Evolutionary conservation across 2,329 filamentous ascomycete species (phyloP), one percentile per base, ranked within the genome.

Genomic region (Alternaria postmessia): DNA sequence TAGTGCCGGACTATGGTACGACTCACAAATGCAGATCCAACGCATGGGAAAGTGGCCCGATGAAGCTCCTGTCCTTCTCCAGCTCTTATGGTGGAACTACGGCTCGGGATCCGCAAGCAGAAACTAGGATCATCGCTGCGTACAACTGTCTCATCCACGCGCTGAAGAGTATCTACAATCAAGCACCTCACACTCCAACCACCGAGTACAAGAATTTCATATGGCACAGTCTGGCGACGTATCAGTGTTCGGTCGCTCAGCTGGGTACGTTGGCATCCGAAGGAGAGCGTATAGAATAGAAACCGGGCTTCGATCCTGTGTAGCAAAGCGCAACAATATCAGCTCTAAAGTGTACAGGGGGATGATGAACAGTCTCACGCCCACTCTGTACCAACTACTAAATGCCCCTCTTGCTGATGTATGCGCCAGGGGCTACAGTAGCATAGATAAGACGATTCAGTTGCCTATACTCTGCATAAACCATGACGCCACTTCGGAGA

Each of bases 101-200:
- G 64, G 5, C n/a, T 22, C 34, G 88, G 88, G 74, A 87, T 85
- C 1, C 82, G 81, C 14, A 39, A 0, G 85, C 85, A 22, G 86
- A 87, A 0, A 87, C 86, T 16, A 85, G 89, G 75, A 89, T 88
- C 87, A 81, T 83, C 3, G 74, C 88, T 52, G 78, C 88, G 51
- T 87, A 89, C 80, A 89, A 89, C 68, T 79, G 84, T 57, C 85
- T 89, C 68, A 84, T 89, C 63, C 85, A 87, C 42, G 86, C 86
- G 54, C 88, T 86, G 80, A 89, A 90, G 75, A 85, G 82, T 68
- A 88, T 90, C 70, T 88, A 86, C 72, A 82, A 84, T 41, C 87
- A 89, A 73, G 86, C 86, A 1, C 81, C 65, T 11, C 79, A 84
- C 66, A 75, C 89, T 42, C 72, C 80, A 9, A 80, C 82, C 2